Evolutionary conservation across 2,329 filamentous ascomycete species (phyloP), one percentile per base, ranked within the genome.

Genomic region (Calycina herbarum): DNA sequence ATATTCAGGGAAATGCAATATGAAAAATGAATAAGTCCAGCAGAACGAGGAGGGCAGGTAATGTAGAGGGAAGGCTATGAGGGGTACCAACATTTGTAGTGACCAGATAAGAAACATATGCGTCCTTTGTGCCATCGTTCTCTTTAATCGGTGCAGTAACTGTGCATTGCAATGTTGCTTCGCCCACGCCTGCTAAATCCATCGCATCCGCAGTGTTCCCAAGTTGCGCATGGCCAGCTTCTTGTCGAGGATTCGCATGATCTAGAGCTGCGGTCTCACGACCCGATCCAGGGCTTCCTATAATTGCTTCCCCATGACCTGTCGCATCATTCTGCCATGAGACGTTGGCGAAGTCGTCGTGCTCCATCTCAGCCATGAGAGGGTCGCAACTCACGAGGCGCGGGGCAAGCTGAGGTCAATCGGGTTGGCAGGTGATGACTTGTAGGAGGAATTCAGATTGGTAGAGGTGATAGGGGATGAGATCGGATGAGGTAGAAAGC

Each of bases 41-140:
- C 1, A 11, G 8, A 27, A 7, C 1, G 45, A 11, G 20, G 20
- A 11, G 45, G n/a, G n/a, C 7, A 24, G 7, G 10, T 11, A 24
- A 8, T 24, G 4, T 6, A 48, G n/a, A 24, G n/a, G 20, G 8
- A 11, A 13, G 35, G 13, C 35, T 33, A 7, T 42, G 6, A 24
- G 29, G 51, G 56, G 20, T 54, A 78, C 82, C 62, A 82, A 96
- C 94, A 79, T 94, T 85, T 62, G 95, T 97, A 57, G 92, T 95
- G 70, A 99, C 92, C 60, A 96, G 83, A 77, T 99, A 99, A 11
- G 95, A 98, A 66, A 98, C 90, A 80, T 96, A 99, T 63, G 93
- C 91, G 79, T 97, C 95, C 79, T 97, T 97, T 66, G 94, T 96
- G 59, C 95, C 94, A 75, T 97, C 93, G 75, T 94, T 95, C 82